These are phyloP conservation scores for Tetracladium marchalianum DNA, from an alignment of 495 filamentous ascomycete genomes.

Conservation along the genomic window DNA sequence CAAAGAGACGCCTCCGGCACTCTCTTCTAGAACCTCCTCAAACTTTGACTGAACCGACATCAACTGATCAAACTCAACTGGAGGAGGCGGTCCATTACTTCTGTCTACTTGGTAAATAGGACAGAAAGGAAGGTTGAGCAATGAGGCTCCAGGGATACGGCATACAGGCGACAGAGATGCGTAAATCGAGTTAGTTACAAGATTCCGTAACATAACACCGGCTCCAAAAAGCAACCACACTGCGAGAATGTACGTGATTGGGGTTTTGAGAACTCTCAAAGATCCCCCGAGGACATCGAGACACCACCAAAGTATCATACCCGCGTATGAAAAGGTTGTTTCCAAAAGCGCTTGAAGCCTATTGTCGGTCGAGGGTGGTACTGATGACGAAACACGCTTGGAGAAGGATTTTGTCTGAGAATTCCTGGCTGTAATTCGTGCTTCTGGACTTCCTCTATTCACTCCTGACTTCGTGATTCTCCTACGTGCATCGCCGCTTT, in stretches of 20 bases:
- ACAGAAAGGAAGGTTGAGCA: conserved; percentile 53
- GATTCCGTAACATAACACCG: conserved; percentile 37
- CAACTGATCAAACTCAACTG: conserved; percentile 54
- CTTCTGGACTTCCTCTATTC: conserved; percentile 14
- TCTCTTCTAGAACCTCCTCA: conserved; percentile 53
- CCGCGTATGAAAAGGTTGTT: conserved; percentile 10
- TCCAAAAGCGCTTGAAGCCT: conserved; percentile 8
- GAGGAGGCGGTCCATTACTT: conserved; percentile 12
- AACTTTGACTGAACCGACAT: conserved; percentile 57
- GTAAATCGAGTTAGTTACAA: conserved; percentile 36
- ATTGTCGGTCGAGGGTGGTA: background rate
- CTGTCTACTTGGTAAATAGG: conserved; percentile 19
- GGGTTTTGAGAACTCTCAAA: conserved; percentile 40
- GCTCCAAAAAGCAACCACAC: conserved; percentile 40
- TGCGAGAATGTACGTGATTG: conserved; percentile 43
- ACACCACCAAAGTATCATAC: conserved; percentile 29
- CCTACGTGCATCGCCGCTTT: conserved; percentile 6
- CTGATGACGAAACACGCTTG: background rate
- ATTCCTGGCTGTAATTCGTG: conserved; percentile 4
- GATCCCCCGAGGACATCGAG: conserved; percentile 37
- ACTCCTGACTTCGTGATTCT: background rate
- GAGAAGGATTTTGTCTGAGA: background rate
- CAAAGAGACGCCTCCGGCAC: conserved; percentile 44
- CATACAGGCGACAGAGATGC: conserved; percentile 54
- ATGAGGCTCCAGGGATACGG: conserved; percentile 47